Conservation (phyloP, 1,139 yeast species). For the Torulaspora globosa region DNA sequence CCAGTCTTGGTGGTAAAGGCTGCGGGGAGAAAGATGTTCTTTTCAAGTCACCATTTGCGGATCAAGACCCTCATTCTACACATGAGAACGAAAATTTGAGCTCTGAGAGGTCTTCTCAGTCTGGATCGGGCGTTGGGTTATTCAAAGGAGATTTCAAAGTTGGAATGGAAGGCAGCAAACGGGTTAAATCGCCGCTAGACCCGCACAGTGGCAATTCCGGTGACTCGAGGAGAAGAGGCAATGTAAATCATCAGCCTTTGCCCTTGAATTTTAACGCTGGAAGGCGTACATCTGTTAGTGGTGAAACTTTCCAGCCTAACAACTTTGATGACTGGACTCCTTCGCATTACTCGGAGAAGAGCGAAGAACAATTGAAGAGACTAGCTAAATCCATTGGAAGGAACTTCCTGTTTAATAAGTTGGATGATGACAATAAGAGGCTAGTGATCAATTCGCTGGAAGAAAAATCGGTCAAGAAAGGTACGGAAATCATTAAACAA, state of each 20-base stretch:
- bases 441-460: conserved; percentile 79
- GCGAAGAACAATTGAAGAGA: conserved; percentile 60
- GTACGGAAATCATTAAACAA: conserved; percentile 72
- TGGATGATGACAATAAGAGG: conserved; percentile 63
- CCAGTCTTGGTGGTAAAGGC: conserved; percentile 11
- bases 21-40: conserved; percentile 30
- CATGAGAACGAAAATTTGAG: conserved; percentile 32
- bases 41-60: conserved; percentile 63
- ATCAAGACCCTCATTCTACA: conserved; percentile 58
- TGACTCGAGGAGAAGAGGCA: conserved; percentile 16
- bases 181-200: conserved; percentile 28
- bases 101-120: conserved; percentile 6
- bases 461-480: conserved; percentile 59
- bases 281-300: conserved; percentile 83
- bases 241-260: conserved; percentile 29
- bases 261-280: conserved; percentile 68
- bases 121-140: conserved; percentile 32
- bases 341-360: conserved; percentile 57
- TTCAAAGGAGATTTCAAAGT: conserved; percentile 49
- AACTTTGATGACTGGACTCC: conserved; percentile 68
- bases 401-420: conserved; percentile 80
- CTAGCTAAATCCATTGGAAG: conserved; percentile 67
- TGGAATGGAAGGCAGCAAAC: conserved; percentile 33
- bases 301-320: conserved; percentile 52
- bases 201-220: conserved; percentile 19